phyloP scores from a whole-genome alignment of 768 basidiomycete species.

The Tylopilus balloui region DNA sequence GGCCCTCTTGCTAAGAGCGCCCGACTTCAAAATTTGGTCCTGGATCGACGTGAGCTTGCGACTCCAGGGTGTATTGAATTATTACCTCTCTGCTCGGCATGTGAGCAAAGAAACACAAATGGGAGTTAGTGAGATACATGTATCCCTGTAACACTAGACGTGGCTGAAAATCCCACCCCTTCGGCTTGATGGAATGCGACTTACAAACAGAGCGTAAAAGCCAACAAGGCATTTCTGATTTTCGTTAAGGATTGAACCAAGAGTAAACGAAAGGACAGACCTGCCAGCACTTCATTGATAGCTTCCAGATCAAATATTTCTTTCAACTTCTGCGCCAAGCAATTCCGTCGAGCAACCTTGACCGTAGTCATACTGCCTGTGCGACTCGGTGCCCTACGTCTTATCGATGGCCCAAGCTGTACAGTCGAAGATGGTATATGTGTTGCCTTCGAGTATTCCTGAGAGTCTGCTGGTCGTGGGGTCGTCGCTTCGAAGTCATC shows the following conservation, averaged over 20 bases:
- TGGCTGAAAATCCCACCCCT: slow-evolving; percentile 2
- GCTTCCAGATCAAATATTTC: slow-evolving; percentile 82
- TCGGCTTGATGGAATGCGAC: slow-evolving; percentile 31
- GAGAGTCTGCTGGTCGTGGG: slow-evolving; percentile 35
- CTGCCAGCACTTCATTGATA: slow-evolving; percentile 81
- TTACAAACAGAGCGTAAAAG: slow-evolving; percentile 81
- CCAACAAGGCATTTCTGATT: slow-evolving; percentile 89
- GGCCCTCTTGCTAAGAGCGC: slow-evolving; percentile 82
- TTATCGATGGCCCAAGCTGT: slow-evolving; percentile 19
- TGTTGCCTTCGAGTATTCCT: slow-evolving; percentile 6
- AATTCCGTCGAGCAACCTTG: slow-evolving; percentile 57
- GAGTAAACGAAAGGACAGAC: slow-evolving; percentile 37
- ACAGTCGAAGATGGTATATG: slow-evolving; percentile 3
- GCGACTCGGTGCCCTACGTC: slow-evolving; percentile 33
- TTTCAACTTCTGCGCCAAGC: slow-evolving; percentile 81
- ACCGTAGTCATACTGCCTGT: slow-evolving; percentile 73
- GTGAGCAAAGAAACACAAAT: slow-evolving; percentile 95
- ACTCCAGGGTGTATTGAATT: not conserved
- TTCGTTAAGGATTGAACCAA: slow-evolving; percentile 3
- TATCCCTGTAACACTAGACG: slow-evolving; percentile 87
- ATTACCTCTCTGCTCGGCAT: slow-evolving; percentile 85
- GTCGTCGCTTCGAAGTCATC: slow-evolving; percentile 57
- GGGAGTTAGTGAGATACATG: slow-evolving; percentile 91
- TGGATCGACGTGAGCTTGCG: slow-evolving; percentile 31
- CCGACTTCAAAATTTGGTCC: slow-evolving; percentile 93